Conservation (phyloP, 164 flowering plant genomes). For the Nymphaea thermarum region DNA sequence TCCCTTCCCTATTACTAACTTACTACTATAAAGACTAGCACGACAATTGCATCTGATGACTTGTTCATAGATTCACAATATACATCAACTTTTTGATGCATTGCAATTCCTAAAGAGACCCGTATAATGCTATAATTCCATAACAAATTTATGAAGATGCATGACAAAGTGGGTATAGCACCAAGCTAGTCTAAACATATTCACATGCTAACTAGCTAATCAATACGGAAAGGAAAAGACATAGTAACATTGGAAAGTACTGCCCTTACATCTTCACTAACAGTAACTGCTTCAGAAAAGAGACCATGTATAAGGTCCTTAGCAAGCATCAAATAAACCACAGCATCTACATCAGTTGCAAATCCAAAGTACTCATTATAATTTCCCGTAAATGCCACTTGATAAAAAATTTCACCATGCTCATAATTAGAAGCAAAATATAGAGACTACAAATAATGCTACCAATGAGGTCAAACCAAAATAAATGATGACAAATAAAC, state of each 20-base stretch:
- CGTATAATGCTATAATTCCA: no score
- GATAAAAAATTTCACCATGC: constrained; percentile 12
- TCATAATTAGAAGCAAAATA: background rate
- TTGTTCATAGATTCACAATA: no score
- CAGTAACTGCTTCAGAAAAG: constrained; percentile 73
- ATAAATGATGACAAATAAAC: background rate
- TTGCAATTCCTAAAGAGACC: no score
- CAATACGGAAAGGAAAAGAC: background rate
- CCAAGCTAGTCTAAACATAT: no score
- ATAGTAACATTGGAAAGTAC: background rate
- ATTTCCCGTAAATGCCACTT: constrained; percentile 91
- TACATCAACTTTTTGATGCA: no score
- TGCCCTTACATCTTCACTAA: constrained; percentile 91
- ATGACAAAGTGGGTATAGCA: no score
- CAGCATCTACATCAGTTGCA: constrained; percentile 91
- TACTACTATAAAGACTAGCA: no score
- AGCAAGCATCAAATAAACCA: constrained; percentile 87
- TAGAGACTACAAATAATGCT: no score
- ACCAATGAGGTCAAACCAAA: background rate
- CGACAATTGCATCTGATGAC: no score
- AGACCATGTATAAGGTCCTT: constrained; percentile 94
- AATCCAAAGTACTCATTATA: constrained; percentile 89
- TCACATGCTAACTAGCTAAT: no score
- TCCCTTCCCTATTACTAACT: no score
- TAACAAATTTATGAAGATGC: no score